Conservation (phyloP, 441 rosid species). For the Isatis lusitanica region DNA sequence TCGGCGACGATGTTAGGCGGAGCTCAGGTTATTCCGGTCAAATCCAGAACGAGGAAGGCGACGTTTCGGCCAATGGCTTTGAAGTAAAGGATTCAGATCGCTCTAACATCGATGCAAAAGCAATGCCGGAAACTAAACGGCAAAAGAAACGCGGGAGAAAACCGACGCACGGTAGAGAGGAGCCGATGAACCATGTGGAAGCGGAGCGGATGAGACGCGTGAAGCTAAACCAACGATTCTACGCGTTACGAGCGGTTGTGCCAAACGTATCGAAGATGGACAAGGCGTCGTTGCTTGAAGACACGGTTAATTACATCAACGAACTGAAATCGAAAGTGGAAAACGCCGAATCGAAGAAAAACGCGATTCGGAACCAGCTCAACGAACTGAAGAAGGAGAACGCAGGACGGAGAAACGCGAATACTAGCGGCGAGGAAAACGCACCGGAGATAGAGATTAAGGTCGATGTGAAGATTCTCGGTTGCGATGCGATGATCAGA, state of each 20-base stretch:
- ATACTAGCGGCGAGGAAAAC: conserved; percentile 25
- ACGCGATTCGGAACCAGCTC: conserved; percentile 55
- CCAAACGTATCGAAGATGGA: conserved; percentile 95
- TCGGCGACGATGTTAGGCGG: not conserved
- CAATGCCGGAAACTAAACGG: conserved; percentile 53
- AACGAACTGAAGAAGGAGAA: conserved; percentile 49
- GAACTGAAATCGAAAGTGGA: conserved; percentile 65
- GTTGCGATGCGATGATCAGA: conserved; percentile 76
- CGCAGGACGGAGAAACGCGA: conserved; percentile 22
- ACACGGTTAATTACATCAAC: conserved; percentile 73
- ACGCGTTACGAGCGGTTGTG: conserved; percentile 81
- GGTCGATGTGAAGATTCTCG: conserved; percentile 76
- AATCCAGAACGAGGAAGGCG: no score
- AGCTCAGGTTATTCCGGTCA: not conserved
- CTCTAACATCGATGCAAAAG: conserved; percentile 69
- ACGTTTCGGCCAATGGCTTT: no score
- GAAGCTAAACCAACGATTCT: conserved; percentile 85
- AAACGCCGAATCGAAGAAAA: conserved; percentile 51
- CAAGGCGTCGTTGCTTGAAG: conserved; percentile 80
- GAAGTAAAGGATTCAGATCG: conserved; percentile 41
- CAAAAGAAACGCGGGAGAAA: conserved; percentile 74
- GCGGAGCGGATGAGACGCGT: conserved; percentile 93
- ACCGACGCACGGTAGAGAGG: conserved; percentile 74
- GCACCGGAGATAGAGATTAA: conserved; percentile 35
- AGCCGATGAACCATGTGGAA: conserved; percentile 84